A percentile compares a stretch with the other conserved stretches of the same genome.
Conservation (phyloP, 2,329 filamentous ascomycete genomes). For the Pseudofabraea citricarpa region DNA sequence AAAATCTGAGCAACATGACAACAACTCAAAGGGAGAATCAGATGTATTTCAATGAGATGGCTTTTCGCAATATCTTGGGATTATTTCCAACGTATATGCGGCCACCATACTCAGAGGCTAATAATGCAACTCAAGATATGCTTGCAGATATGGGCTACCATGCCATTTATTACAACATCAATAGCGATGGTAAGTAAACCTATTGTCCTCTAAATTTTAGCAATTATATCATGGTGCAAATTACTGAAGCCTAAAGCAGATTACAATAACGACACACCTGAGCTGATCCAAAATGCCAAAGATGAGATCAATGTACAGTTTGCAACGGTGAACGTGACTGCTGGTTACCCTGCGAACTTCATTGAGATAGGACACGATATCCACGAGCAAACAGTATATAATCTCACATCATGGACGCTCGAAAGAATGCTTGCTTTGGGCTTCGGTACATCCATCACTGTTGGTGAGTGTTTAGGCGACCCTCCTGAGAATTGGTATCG, state of each 20-base stretch:
- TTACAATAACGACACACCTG: constrained; percentile 37
- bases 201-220: background rate
- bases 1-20: constrained; percentile 37
- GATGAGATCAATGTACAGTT: constrained; percentile 32
- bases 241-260: too few species aligned
- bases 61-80: constrained; percentile 46
- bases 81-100: constrained; percentile 48
- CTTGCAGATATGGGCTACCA: constrained; percentile 38
- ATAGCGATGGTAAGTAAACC: constrained; percentile 31
- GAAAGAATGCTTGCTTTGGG: constrained; percentile 28
- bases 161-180: constrained; percentile 42
- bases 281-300: constrained; percentile 39
- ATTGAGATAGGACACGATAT: constrained; percentile 39
- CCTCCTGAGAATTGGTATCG: constrained; percentile 37
- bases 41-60: constrained; percentile 49
- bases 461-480: constrained; percentile 41
- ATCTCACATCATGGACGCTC: constrained; percentile 25
- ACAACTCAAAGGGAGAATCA: constrained; percentile 36
- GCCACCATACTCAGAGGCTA: constrained; percentile 32
- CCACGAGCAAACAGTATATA: constrained; percentile 24
- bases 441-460: constrained; percentile 32
- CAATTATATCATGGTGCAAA: too few species aligned
- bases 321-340: constrained; percentile 23
- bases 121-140: constrained; percentile 28
- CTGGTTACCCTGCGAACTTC: constrained; percentile 18